Percentiles rank a stretch among this genome's conserved stretches.
These are phyloP conservation scores for Chaetomiaceae sp. DNA, from an alignment of 2,329 filamentous ascomycete genomes.

Conservation along the genomic window DNA sequence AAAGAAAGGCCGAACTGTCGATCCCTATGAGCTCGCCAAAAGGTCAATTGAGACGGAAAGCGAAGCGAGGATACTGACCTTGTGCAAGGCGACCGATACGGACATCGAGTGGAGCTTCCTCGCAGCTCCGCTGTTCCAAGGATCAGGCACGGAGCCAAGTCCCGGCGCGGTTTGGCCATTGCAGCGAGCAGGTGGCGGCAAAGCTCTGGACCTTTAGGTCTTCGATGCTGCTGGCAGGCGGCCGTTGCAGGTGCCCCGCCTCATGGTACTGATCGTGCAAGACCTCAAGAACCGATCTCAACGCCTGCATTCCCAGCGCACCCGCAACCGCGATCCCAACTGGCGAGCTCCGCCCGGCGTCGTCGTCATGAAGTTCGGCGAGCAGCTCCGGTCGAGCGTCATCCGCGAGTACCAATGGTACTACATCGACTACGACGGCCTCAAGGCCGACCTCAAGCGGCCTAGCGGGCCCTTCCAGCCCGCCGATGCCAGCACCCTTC, in stretches of 20 bases:
- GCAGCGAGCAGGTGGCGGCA: no score
- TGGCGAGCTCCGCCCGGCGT: conserved; percentile 43
- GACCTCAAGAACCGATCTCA: conserved; percentile 40
- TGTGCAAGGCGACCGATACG: neutral
- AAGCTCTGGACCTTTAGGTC: conserved; percentile 3
- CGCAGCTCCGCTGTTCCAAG: neutral
- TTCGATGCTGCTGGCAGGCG: neutral
- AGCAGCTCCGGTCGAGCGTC: conserved; percentile 90
- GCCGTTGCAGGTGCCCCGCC: conserved; percentile 1
- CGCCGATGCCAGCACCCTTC: conserved; percentile 26
- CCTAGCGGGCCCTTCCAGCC: conserved; percentile 45
- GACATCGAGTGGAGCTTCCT: conserved; percentile 1
- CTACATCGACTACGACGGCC: conserved; percentile 94
- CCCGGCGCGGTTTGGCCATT: conserved; percentile 1
- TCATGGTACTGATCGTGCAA: conserved; percentile 47
- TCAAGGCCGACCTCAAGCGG: conserved; percentile 80
- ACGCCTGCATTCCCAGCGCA: conserved; percentile 35
- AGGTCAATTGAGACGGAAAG: neutral
- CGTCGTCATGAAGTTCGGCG: conserved; percentile 78
- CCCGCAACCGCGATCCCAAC: conserved; percentile 20
- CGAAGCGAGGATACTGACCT: neutral
- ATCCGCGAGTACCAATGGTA: conserved; percentile 98
- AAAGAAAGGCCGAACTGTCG: no score
- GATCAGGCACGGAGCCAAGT: neutral
- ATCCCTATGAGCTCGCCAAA: no score